Evolutionary conservation across 1,284 basidiomycete genomes (phyloP), one percentile per base, ranked within the genome.

Genomic region (Fistulinella cinereoalba): DNA sequence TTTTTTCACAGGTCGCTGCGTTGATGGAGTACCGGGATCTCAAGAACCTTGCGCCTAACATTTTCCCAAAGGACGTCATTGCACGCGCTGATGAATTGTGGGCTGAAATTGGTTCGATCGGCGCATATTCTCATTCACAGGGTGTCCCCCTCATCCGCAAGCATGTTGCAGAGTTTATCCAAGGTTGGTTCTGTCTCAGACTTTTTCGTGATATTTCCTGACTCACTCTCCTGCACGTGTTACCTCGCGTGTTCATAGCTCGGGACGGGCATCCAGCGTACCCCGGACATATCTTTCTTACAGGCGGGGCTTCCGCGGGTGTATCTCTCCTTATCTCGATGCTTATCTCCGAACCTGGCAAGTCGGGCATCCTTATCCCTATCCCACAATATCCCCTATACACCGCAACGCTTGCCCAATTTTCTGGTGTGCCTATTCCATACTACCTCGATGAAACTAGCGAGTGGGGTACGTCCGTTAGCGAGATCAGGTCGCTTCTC

Each of bases 351-450:
- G 71, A 77, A 22, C 73, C 78, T 5, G 76, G 78, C 15, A 75
- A 76, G 18, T 79, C 82, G 41, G 93, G 91, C 9, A 80, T 96
- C 56, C 77, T 96, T 51, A 98, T 99, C 62, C 96, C 96, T 21
- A 98, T 99, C 54, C 96, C 96, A 1, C 96, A 99, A 73, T 99
- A 99, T 67, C 96, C 96, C 1, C 79, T 99, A 15, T 97, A 98
- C 71, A 97, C 94, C 37, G 96, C 96, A 19, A 87, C 94, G 0
- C 84, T 99, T 41, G 89, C 95, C 0, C 85, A 94, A 60, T 84
- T 83, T 68, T 75, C 78, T 39, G 94, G 94, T 19, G 74, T 80
- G n/a, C 74, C 92, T 0, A 73, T 98, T 33, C 88, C 91, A 0
- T 99, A 99, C 72, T 83, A 90, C 67, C 85, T 99, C 29, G 83